Conservation (phyloP, 768 basidiomycete species). For the Macrocybe gigantea region DNA sequence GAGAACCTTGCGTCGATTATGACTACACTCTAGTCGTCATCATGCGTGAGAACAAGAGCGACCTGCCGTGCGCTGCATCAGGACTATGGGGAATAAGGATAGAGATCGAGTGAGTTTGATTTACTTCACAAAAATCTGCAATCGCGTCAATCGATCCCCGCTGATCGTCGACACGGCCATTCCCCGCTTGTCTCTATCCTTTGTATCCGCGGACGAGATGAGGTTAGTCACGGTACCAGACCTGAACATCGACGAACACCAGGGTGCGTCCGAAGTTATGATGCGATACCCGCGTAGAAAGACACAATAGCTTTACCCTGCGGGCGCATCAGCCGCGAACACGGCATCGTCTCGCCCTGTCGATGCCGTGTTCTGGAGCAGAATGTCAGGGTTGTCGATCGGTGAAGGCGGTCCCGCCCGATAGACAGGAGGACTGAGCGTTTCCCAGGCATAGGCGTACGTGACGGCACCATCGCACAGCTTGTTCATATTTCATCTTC, state of each 20-base stretch:
- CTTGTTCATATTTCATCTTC: constrained; percentile 3
- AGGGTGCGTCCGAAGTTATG: constrained; percentile 7
- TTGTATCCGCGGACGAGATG: no score
- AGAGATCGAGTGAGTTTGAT: no score
- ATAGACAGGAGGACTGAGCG: constrained; percentile 7
- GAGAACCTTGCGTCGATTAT: constrained; percentile 6
- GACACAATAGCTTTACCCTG: constrained; percentile 7
- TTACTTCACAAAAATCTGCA: no score
- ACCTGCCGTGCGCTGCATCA: constrained; percentile 5
- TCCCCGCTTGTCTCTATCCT: no score
- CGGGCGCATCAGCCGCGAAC: constrained; percentile 5
- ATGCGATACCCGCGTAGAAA: constrained; percentile 13
- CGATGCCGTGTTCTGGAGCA: neutral
- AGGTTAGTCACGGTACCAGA: no score
- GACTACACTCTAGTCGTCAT: constrained; percentile 12
- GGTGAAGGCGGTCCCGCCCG: constrained; percentile 6
- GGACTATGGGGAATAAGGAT: neutral
- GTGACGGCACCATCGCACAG: constrained; percentile 1
- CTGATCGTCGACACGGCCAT: no score
- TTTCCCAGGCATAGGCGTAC: constrained; percentile 10
- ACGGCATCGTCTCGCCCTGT: constrained; percentile 8
- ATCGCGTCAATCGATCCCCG: no score
- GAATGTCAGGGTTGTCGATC: constrained; percentile 4
- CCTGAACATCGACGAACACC: neutral
- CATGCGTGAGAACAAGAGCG: constrained; percentile 10